phyloP scores from a whole-genome alignment of 2,329 filamentous ascomycete species.

The Talaromyces sp. region DNA sequence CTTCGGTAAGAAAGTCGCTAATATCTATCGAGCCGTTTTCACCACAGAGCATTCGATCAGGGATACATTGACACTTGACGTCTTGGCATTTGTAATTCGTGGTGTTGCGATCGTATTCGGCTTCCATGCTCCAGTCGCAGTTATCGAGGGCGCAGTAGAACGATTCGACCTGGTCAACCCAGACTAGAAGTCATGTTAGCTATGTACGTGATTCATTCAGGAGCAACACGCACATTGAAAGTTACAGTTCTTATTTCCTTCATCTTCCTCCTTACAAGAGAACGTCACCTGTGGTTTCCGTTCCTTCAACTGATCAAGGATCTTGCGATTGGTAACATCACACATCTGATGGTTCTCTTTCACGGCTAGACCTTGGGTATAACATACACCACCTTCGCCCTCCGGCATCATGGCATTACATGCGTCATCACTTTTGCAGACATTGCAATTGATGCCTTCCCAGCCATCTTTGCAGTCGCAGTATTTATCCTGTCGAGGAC shows the following conservation, averaged over 20 bases:
- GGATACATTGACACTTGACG: constrained; percentile 82
- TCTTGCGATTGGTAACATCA: constrained; percentile 94
- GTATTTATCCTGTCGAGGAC: constrained; percentile 64
- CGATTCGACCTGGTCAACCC: constrained; percentile 89
- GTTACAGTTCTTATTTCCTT: constrained; percentile 68
- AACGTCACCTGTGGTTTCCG: constrained; percentile 93
- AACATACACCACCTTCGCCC: constrained; percentile 80
- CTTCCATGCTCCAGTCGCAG: constrained; percentile 70
- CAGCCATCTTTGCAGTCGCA: constrained; percentile 92
- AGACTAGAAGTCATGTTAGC: constrained; percentile 60
- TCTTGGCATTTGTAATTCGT: constrained; percentile 83
- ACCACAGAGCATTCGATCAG: constrained; percentile 89
- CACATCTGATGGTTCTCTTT: constrained; percentile 98
- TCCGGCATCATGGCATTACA: constrained; percentile 87
- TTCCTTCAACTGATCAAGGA: constrained; percentile 77
- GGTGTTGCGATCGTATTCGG: constrained; percentile 67
- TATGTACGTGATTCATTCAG: background rate
- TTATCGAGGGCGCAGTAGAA: constrained; percentile 91
- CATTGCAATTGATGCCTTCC: constrained; percentile 96
- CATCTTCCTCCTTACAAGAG: constrained; percentile 65
- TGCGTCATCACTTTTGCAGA: constrained; percentile 78
- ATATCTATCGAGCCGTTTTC: constrained; percentile 89
- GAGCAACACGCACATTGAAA: constrained; percentile 72
- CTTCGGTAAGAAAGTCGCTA: constrained; percentile 76
- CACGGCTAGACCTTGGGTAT: constrained; percentile 83